Percentiles rank a stretch among this genome's conserved stretches.
Conservation (phyloP, 2,329 filamentous ascomycete genomes). For the Colletotrichum liaoningense region DNA sequence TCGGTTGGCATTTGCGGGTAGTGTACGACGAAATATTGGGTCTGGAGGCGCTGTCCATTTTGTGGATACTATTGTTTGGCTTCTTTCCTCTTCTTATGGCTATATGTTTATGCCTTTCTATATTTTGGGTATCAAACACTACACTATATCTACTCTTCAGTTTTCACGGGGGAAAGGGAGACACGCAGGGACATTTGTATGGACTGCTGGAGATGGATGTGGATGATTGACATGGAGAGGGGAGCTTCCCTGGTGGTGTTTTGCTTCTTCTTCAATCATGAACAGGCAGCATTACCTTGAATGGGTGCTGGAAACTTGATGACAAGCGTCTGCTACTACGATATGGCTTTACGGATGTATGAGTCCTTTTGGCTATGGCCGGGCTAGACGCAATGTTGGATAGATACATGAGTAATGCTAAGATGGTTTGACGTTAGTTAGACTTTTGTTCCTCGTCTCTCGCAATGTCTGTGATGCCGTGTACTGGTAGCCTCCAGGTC, state of each 20-base stretch:
- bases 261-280: neutral
- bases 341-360: conserved; percentile 16
- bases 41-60: conserved; percentile 9
- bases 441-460: neutral
- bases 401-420: conserved; percentile 36
- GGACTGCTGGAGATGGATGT: neutral
- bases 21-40: conserved; percentile 13
- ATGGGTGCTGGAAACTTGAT: conserved; percentile 21
- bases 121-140: neutral
- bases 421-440: conserved; percentile 29
- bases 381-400: conserved; percentile 28
- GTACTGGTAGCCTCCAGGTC: neutral
- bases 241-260: conserved; percentile 3
- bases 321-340: conserved; percentile 22
- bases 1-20: conserved; percentile 18
- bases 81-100: conserved; percentile 3
- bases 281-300: conserved; percentile 2
- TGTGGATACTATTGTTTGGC: conserved; percentile 3
- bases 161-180: neutral
- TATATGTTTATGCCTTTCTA: neutral
- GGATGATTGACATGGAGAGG: neutral
- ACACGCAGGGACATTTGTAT: neutral
- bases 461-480: neutral
- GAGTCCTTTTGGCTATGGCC: neutral
- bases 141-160: conserved; percentile 9